Conservation (phyloP, 768 basidiomycete genomes). For the Auricularia sp. region DNA sequence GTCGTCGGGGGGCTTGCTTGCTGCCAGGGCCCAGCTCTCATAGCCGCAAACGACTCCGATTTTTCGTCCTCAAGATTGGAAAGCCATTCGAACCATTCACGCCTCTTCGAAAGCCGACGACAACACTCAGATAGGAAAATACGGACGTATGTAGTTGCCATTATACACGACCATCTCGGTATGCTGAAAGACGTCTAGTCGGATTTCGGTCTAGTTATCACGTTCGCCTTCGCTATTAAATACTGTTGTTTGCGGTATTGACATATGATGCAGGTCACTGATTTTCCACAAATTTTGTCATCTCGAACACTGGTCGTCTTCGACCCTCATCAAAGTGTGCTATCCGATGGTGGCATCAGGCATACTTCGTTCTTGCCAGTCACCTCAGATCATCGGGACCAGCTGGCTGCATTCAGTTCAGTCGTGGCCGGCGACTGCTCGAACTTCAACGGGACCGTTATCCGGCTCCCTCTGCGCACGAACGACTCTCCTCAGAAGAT, state of each 20-base stretch:
- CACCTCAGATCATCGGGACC: constrained; percentile 17
- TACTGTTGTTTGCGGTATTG: not conserved
- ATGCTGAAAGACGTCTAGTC: constrained; percentile 44
- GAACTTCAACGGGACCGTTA: constrained; percentile 30
- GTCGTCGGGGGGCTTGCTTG: constrained; percentile 19
- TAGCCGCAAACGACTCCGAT: constrained; percentile 38
- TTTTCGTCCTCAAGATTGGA: constrained; percentile 34
- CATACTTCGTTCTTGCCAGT: constrained; percentile 18
- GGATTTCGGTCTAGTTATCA: constrained; percentile 45
- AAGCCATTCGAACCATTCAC: constrained; percentile 31
- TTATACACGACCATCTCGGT: constrained; percentile 20
- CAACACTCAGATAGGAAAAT: constrained; percentile 24
- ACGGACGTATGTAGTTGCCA: not conserved
- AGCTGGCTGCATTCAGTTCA: constrained; percentile 22
- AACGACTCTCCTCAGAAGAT: constrained; percentile 15
- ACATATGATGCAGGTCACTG: constrained; percentile 28
- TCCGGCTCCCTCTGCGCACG: constrained; percentile 37
- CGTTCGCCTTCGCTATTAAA: constrained; percentile 18
- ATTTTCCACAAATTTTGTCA: constrained; percentile 40
- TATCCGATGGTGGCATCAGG: constrained; percentile 22
- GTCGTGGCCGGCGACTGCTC: constrained; percentile 12
- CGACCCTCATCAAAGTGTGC: constrained; percentile 27
- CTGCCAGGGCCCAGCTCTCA: constrained; percentile 34
- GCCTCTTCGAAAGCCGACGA: constrained; percentile 38
- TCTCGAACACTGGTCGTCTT: constrained; percentile 29